These are phyloP conservation scores for Clathrospora elynae DNA, from an alignment of 2,329 filamentous ascomycete genomes.

Conservation along the genomic window DNA sequence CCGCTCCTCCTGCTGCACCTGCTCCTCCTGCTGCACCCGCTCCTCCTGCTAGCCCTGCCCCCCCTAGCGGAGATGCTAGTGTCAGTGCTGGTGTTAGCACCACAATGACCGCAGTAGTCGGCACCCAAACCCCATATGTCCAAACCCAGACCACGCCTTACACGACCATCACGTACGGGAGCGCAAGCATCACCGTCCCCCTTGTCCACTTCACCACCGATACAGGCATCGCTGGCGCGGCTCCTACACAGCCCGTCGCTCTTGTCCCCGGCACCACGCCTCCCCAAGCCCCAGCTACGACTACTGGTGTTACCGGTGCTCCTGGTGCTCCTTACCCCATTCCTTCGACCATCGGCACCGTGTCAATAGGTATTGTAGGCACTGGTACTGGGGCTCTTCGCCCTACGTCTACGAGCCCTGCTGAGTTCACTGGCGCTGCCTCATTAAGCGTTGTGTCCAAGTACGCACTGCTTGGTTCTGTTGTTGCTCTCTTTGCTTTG, in stretches of 20 bases:
- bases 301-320: conserved; percentile 14
- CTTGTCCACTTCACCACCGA: conserved; percentile 53
- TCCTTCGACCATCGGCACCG: conserved; percentile 31
- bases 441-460: conserved; percentile 30
- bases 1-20: conserved; percentile 12
- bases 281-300: conserved; percentile 37
- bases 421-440: conserved; percentile 46
- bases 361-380: conserved; percentile 23
- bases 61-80: conserved; percentile 12
- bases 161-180: conserved; percentile 52
- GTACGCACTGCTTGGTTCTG: conserved; percentile 35
- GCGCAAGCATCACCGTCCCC: conserved; percentile 54
- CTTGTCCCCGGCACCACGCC: conserved; percentile 45
- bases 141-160: conserved; percentile 17
- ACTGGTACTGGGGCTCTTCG: conserved; percentile 32
- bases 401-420: conserved; percentile 25
- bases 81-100: conserved; percentile 4
- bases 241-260: conserved; percentile 40
- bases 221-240: conserved; percentile 35
- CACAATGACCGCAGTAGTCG: neutral
- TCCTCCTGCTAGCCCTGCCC: conserved; percentile 7
- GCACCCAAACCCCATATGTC: too few species aligned
- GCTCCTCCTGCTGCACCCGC: conserved; percentile 4
- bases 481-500: conserved; percentile 42
- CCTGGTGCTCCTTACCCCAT: conserved; percentile 30